Conservation (phyloP, 495 filamentous ascomycete genomes). For the Lepidopterella palustris region DNA sequence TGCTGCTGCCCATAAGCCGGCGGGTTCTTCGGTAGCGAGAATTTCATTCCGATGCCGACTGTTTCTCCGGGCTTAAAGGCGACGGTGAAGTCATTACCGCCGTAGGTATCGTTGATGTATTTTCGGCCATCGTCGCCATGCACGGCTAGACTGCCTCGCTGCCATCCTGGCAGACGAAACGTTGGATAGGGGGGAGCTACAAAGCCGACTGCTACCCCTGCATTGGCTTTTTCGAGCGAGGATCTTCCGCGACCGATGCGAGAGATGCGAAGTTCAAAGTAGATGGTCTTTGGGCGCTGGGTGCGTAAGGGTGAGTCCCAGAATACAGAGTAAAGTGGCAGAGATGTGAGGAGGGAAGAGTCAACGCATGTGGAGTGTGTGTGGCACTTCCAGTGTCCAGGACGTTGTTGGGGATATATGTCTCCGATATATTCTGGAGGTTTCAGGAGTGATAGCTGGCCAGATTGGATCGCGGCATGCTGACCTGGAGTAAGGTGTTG, state of each 20-base stretch:
- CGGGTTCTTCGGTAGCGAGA: slow-evolving; percentile 40
- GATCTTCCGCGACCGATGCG: slow-evolving; percentile 30
- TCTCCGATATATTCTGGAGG: slow-evolving; percentile 46
- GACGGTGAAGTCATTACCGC: slow-evolving; percentile 67
- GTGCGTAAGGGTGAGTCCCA: slow-evolving; percentile 60
- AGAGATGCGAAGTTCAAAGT: slow-evolving; percentile 68
- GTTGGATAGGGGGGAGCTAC: slow-evolving; percentile 74
- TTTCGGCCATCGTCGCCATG: slow-evolving; percentile 86
- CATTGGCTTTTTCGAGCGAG: slow-evolving; percentile 42
- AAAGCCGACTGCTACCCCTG: slow-evolving; percentile 70
- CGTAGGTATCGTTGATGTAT: slow-evolving; percentile 81
- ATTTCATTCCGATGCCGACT: slow-evolving; percentile 66
- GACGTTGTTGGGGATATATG: slow-evolving; percentile 28
- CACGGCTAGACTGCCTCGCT: slow-evolving; percentile 75
- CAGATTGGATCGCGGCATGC: slow-evolving; percentile 40
- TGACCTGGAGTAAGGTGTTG: slow-evolving; percentile 39
- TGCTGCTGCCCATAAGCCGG: slow-evolving; percentile 25
- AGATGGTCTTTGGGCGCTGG: slow-evolving; percentile 53
- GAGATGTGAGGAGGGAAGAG: slow-evolving; percentile 54
- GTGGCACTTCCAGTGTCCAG: slow-evolving; percentile 43
- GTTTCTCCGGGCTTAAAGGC: slow-evolving; percentile 49
- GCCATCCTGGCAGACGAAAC: slow-evolving; percentile 88
- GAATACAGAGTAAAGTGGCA: slow-evolving; percentile 69
- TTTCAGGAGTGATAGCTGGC: slow-evolving; percentile 43
- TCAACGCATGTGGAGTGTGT: slow-evolving; percentile 41